Base-by-base conservation (phyloP, 768 basidiomycete species). In the Rhodotorula babjevae region DNA sequence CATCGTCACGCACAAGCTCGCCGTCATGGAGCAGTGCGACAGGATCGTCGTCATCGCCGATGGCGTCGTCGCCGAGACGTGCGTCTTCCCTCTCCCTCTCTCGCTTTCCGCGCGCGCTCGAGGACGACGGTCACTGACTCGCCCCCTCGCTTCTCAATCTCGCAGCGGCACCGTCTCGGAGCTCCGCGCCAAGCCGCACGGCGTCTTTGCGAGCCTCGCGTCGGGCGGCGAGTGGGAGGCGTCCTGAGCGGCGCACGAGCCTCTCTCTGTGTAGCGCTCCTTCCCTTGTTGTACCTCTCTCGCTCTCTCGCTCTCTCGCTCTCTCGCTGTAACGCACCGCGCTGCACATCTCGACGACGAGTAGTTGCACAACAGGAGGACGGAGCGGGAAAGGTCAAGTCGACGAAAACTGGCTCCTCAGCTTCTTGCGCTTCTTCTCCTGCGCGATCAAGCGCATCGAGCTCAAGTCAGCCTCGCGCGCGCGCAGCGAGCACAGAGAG, bases 21-120 rank as follows among this genome's bases (percentile, higher is more conserved):
- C 87, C 57, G 87, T 92, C 44, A 98, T 97, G 94, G 85, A 84
- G 79, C 87, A 90, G 86, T 97, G 95, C 81, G 93, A 97, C 81
- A 85, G 92, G 47, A 87, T 97, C 47, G 75, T 96, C 29, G 89
- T 95, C 56, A 81, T 97, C 11, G 84, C 87, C 27, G 87, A 88
- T n/a, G 95, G 94, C 3, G 80, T 80, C 70, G 84, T 94, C 31
- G 88, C 83, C 29, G 93, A 96, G 82, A 65, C 66, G 91, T 91
- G 5, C 81, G 88, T 40, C 92, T 27, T 27, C 10, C 31, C 47
- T n/a, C n/a, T 7, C 46, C 27, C 40, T 36, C 33, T 50, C 7
- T 12, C 8, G 27, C 49, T 14, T 0, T 49, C 12, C 5, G 60
- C 62, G 29, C 31, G 29, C 56, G 53, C 53, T 31, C 7, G 29